These are phyloP conservation scores for Wickerhamomyces sp. DNA, from an alignment of 1,139 yeast species.

Conservation along the genomic window DNA sequence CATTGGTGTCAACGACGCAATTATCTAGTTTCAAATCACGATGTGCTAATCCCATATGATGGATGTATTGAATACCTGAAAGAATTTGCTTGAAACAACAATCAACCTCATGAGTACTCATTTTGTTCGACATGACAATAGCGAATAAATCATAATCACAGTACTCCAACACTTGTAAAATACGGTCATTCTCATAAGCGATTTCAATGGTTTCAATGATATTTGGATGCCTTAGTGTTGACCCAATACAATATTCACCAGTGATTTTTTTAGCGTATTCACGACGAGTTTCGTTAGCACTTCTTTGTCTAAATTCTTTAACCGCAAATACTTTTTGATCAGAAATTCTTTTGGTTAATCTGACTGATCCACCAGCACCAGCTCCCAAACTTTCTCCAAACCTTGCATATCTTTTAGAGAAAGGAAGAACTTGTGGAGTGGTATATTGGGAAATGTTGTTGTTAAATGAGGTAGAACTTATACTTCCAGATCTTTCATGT, in stretches of 20 bases:
- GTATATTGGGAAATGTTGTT: conserved; percentile 25
- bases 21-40: conserved; percentile 90
- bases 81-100: conserved; percentile 89
- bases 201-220: conserved; percentile 89
- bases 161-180: conserved; percentile 91
- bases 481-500: conserved; percentile 19
- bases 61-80: conserved; percentile 78
- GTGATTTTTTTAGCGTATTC: conserved; percentile 93
- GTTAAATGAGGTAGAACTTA: conserved; percentile 24
- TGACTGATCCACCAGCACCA: conserved; percentile 95
- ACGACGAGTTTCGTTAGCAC: conserved; percentile 69
- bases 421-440: conserved; percentile 37
- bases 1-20: conserved; percentile 81
- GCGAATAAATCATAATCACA: conserved; percentile 92
- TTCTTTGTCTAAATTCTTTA: conserved; percentile 80
- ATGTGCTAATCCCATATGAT: conserved; percentile 85
- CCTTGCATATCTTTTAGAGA: conserved; percentile 73
- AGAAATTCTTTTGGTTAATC: conserved; percentile 59
- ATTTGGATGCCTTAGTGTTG: conserved; percentile 85
- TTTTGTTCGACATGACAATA: conserved; percentile 90
- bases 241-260: conserved; percentile 93
- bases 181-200: conserved; percentile 82
- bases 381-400: conserved; percentile 88
- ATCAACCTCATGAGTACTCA: conserved; percentile 79
- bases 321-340: conserved; percentile 84